Conservation (phyloP, 495 filamentous ascomycete species). For the Daldinia grandis region DNA sequence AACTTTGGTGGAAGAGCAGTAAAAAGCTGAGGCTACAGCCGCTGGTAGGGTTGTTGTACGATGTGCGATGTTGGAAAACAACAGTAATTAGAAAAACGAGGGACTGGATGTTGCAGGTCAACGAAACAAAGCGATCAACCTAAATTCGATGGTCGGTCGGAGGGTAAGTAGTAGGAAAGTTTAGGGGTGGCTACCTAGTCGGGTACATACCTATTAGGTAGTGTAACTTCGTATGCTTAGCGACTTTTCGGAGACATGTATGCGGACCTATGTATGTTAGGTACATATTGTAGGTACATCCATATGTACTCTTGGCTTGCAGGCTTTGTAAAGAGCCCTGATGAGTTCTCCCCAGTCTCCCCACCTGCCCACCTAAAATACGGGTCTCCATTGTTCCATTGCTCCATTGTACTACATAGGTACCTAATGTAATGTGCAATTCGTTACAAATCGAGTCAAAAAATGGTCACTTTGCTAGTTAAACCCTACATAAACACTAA, state of each 20-base stretch:
- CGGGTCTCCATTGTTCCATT: not conserved
- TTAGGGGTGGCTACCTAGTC: constrained; percentile 30
- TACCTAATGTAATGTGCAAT: not conserved
- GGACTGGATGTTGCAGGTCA: constrained; percentile 30
- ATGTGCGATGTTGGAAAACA: constrained; percentile 30
- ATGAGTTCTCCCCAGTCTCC: not conserved
- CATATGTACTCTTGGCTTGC: not conserved
- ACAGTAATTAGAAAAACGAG: constrained; percentile 18
- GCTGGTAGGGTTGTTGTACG: constrained; percentile 20
- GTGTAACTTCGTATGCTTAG: constrained; percentile 7
- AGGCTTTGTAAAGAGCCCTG: too few species aligned
- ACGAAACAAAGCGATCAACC: constrained; percentile 41
- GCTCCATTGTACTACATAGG: too few species aligned
- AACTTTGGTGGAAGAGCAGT: constrained; percentile 8
- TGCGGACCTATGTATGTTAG: not conserved
- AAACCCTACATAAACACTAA: not conserved
- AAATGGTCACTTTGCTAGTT: not conserved
- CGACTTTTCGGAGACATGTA: not conserved
- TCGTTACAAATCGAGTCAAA: not conserved
- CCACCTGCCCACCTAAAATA: constrained; percentile 1
- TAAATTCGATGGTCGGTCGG: constrained; percentile 39
- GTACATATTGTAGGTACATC: not conserved
- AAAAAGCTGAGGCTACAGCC: constrained; percentile 31
- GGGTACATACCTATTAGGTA: too few species aligned
- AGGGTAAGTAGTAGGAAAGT: constrained; percentile 25